Base-by-base conservation (phyloP, 805 yeast genomes). In the Starmera quercuum region DNA sequence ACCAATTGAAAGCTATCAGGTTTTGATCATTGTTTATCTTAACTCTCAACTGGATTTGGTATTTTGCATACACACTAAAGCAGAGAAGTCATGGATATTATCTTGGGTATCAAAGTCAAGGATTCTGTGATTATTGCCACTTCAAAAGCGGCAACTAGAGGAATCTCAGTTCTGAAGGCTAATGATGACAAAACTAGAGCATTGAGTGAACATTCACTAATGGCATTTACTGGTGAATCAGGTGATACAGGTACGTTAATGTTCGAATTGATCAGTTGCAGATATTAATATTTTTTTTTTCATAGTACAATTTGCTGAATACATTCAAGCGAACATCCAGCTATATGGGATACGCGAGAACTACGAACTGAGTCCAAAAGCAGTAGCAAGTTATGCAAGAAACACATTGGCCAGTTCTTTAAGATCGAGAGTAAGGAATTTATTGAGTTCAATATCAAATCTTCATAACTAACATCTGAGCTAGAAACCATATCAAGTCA, bases 221-320 rank as follows among this genome's bases (percentile, higher is more conserved):
- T 92, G 65, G 95, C 97, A 28, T 88, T 64, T 63, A 81, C 95
- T 2, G 98, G 98, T 37, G 98, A 92, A 57, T 73, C 96, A 4
- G 98, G 98, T 41, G 98, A 92, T 56, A 84, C 97, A 6, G 63
- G 63, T 56, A 40, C 13, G 59, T 51, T 8, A 13, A 16, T 6
- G 11, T 17, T 13, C 23, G 20, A 25, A 26, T 17, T 4, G 28
- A 18, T 7, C 21, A 13, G 13, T 4, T 4, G 8, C 14, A 12
- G 23, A 29, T 34, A 39, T 41, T 38, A 44, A 39, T 45, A 21
- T n/a, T 6, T 11, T 21, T 14, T 20, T 17, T 10, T 20, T 14
- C 8, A 18, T 26, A 34, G 86, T 81, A 6, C 92, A 88, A 56
- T 92, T 92, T 63, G 95, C 96, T 24, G 97, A 92, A 55, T 85